phyloP scores from a whole-genome alignment of 352 stramenopile genomes.

The Phytopythium mirpurense region DNA sequence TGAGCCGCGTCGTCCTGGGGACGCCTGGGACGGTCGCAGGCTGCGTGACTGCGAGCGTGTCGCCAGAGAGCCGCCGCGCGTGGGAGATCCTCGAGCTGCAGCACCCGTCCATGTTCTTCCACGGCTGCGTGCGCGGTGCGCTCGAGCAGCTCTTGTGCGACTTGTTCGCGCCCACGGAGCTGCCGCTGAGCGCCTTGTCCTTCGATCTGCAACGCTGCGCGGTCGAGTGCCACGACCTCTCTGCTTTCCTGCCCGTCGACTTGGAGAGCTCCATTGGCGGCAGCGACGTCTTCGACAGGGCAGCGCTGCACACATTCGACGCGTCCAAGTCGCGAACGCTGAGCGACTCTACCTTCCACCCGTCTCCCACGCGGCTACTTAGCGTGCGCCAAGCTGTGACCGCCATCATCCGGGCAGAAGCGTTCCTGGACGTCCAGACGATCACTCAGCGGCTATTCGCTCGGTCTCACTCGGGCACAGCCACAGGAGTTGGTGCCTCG shows the following conservation, averaged over 20 bases:
- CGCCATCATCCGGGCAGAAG: conserved; percentile 24
- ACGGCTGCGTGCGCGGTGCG: conserved; percentile 27
- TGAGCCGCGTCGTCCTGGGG: conserved; percentile 14
- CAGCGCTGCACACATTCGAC: not conserved
- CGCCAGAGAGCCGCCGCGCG: conserved; percentile 10
- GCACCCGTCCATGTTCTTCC: conserved; percentile 32
- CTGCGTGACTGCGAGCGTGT: conserved; percentile 21
- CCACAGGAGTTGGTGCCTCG: too few species aligned
- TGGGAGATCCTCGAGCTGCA: conserved; percentile 20
- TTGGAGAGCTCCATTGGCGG: not conserved
- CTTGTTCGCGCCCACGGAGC: conserved; percentile 13
- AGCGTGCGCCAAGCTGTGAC: conserved; percentile 17
- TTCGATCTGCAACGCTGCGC: conserved; percentile 30
- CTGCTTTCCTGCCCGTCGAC: conserved; percentile 14
- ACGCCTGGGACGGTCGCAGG: conserved; percentile 18
- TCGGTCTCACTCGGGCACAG: not conserved
- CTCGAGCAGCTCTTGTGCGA: conserved; percentile 17
- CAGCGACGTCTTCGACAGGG: not conserved
- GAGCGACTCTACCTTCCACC: conserved; percentile 1
- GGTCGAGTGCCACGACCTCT: conserved; percentile 27
- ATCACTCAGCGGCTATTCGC: conserved; percentile 11
- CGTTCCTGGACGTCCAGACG: conserved; percentile 19
- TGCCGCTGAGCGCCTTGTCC: not conserved
- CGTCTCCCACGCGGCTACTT: conserved; percentile 15
- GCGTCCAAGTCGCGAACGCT: not conserved